Base-by-base conservation (phyloP, 306 rosid species). In the Prunus kanzakura region DNA sequence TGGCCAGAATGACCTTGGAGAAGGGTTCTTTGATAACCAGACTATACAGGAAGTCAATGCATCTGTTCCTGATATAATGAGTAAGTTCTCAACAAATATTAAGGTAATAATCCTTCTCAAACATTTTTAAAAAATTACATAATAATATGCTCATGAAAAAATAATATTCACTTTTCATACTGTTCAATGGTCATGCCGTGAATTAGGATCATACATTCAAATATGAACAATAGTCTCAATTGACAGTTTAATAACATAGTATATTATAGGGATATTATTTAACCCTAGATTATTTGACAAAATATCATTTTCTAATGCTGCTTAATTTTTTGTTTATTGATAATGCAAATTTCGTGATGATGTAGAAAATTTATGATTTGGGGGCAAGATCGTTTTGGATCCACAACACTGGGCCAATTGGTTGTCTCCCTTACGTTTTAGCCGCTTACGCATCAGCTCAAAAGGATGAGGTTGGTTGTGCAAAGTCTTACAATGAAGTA, bases 361-460 rank as follows among this genome's bases (percentile, higher is more conserved):
- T 57, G 75, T 58, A 79, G 63, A 86, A 88, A 41, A 80, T 76
- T 76, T 85, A 32, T 80, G 71, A 83, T 64, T 78, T 79, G 64
- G 87, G 82, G 3, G 89, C 91, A 27, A 84, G 85, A 46, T 82
- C 83, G 10, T 88, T 89, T 60, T 91, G 90, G 97, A 86, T 87
- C 58, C 92, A 89, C 61, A 87, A 87, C 76, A 89, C 92, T 6
- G 97, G 94, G 15, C 97, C 94, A 25, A 38, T 86, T 7, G 92
- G 97, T 23, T 91, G 90, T 45, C 79, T 86, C 19, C 78, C 85
- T 8, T 69, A 57, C 38, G 45, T 78, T 29, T 43, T 69, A 67
- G 64, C 6, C 6, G 13, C 1, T 12, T 77, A 73, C 35, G 35
- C 6, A 32, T 32, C 70, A 13, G 69, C 76, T 16, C 25, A 77